Conservation (phyloP, 2,329 filamentous ascomycete genomes). For the Beauveria sp. region DNA sequence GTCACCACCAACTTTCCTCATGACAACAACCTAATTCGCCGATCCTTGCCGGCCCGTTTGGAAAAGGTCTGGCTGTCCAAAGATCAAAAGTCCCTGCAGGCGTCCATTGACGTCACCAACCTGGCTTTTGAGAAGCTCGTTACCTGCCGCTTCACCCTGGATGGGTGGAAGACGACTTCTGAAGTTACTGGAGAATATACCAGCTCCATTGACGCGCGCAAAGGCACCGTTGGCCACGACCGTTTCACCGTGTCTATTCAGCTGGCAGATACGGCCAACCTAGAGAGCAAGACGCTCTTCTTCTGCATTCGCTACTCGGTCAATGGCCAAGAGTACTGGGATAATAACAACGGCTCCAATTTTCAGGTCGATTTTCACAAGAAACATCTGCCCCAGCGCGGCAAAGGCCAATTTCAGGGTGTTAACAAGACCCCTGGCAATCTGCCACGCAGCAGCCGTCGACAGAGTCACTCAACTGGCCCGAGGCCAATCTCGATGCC, state of each 20-base stretch:
- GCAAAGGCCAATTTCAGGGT: slow-evolving; percentile 46
- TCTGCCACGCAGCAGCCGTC: slow-evolving; percentile 61
- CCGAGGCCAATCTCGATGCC: slow-evolving; percentile 48
- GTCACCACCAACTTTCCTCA: slow-evolving; percentile 73
- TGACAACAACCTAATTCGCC: slow-evolving; percentile 48
- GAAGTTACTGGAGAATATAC: slow-evolving; percentile 87
- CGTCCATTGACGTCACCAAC: slow-evolving; percentile 78
- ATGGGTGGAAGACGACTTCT: slow-evolving; percentile 98
- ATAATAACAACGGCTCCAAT: slow-evolving; percentile 81
- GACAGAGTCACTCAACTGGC: slow-evolving; percentile 30
- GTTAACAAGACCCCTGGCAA: slow-evolving; percentile 43
- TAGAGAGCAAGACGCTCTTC: slow-evolving; percentile 87
- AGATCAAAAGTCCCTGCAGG: slow-evolving; percentile 81
- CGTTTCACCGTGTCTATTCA: slow-evolving; percentile 93
- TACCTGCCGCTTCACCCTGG: slow-evolving; percentile 87
- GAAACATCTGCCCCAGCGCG: slow-evolving; percentile 57
- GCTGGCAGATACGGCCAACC: slow-evolving; percentile 79
- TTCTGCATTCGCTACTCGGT: slow-evolving; percentile 86
- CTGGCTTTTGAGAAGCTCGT: slow-evolving; percentile 83
- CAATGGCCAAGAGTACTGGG: slow-evolving; percentile 82
- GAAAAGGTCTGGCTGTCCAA: slow-evolving; percentile 81
- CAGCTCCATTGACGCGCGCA: slow-evolving; percentile 64
- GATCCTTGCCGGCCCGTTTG: slow-evolving; percentile 62
- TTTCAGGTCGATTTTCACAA: slow-evolving; percentile 92
- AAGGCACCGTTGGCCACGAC: slow-evolving; percentile 63